Percentiles rank a stretch among this genome's conserved stretches.
Evolutionary conservation across 2,329 filamentous ascomycete genomes (phyloP).

Genomic region (Furcasterigmium sp.): DNA sequence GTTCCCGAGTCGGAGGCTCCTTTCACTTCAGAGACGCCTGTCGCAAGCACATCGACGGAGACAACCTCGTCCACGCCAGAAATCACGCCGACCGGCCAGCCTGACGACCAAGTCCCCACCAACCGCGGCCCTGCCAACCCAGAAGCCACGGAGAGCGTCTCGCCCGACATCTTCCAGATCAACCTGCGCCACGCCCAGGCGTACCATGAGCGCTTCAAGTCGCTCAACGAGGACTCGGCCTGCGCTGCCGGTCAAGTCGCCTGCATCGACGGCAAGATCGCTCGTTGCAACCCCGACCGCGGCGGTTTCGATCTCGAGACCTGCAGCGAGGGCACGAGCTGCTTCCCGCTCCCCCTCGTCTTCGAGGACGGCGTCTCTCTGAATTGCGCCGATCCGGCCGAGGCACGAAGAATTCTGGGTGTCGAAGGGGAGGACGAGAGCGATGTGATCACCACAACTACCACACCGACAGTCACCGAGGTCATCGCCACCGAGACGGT

Average conservation of each 20-base stretch:
- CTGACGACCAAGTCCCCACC: constrained; percentile 36
- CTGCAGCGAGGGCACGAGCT: constrained; percentile 31
- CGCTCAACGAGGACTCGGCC: constrained; percentile 36
- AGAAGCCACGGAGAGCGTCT: constrained; percentile 32
- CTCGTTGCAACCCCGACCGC: constrained; percentile 31
- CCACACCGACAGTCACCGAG: constrained; percentile 5
- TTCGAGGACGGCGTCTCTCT: constrained; percentile 41
- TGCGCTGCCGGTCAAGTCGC: constrained; percentile 43
- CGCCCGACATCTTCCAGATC: constrained; percentile 32
- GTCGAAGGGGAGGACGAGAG: neutral
- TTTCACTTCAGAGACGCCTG: neutral
- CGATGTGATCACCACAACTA: neutral
- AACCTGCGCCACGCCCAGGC: constrained; percentile 38
- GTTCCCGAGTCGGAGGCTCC: neutral
- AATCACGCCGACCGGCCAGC: constrained; percentile 23
- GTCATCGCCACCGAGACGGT: constrained; percentile 10
- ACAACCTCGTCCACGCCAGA: neutral
- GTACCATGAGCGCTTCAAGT: constrained; percentile 43
- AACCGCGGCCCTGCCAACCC: constrained; percentile 25
- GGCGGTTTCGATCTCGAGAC: constrained; percentile 36
- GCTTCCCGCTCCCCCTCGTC: constrained; percentile 51
- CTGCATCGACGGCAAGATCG: constrained; percentile 46
- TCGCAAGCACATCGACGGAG: constrained; percentile 4
- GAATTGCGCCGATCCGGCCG: constrained; percentile 35
- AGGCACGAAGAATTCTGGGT: constrained; percentile 38